These are phyloP conservation scores for Rhynchospora tenuis DNA, from an alignment of 176 grass and related monocot genomes.

Conservation along the genomic window DNA sequence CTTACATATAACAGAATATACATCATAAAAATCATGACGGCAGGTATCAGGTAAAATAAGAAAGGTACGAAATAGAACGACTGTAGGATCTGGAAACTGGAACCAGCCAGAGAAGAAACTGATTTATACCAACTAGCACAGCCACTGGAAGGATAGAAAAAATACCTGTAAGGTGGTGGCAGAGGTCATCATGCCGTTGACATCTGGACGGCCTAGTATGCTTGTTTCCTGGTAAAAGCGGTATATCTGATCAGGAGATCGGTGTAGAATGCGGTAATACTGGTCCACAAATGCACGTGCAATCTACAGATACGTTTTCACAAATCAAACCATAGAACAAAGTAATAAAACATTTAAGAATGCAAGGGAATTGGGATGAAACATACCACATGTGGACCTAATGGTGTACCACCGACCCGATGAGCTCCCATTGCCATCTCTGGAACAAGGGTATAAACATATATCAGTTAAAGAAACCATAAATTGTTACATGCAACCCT, in stretches of 20 bases:
- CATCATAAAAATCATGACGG: not conserved
- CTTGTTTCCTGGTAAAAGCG: constrained; percentile 91
- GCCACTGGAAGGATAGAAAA: not conserved
- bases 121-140: not conserved
- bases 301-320: constrained; percentile 44
- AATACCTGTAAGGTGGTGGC: constrained; percentile 64
- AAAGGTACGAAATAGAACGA: not conserved
- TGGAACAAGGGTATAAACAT: constrained; percentile 16
- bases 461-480: not conserved
- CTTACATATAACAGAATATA: too few relatives aligned
- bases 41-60: not conserved
- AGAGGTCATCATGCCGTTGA: constrained; percentile 49
- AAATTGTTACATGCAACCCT: not conserved
- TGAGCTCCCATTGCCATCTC: constrained; percentile 42
- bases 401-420: not conserved
- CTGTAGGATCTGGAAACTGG: not conserved
- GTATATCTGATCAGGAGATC: constrained; percentile 58
- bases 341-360: not conserved
- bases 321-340: not conserved
- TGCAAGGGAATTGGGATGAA: not conserved
- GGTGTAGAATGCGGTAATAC: constrained; percentile 76
- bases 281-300: constrained; percentile 72
- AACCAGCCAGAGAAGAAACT: not conserved
- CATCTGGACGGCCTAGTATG: constrained; percentile 46
- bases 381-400: constrained; percentile 59